Evolutionary conservation across 1,139 yeast genomes (phyloP).

Genomic region (Yamadazyma atmosphaerica): DNA sequence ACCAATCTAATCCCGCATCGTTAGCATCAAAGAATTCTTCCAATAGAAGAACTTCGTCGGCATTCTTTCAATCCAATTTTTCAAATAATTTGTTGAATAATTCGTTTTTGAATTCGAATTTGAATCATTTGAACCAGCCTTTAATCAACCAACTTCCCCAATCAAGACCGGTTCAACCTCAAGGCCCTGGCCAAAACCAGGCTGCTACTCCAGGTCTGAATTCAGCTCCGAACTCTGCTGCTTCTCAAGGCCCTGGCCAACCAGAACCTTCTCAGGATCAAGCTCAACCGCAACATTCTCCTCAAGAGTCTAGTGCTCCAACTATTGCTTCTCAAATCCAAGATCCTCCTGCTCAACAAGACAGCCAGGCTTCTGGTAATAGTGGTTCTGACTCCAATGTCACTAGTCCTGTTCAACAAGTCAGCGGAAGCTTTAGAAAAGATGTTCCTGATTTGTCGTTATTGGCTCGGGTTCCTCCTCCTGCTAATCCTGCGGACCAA

Average conservation of each 20-base stretch:
- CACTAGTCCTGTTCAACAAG: slow-evolving; percentile 18
- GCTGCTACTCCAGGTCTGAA: too few relatives aligned
- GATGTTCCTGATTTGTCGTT: slow-evolving; percentile 71
- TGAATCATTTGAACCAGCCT: slow-evolving; percentile 10
- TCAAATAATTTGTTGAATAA: slow-evolving; percentile 13
- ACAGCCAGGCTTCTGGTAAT: slow-evolving; percentile 7
- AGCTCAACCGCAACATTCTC: slow-evolving; percentile 10
- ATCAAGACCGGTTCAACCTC: slow-evolving; percentile 2
- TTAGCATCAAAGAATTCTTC: slow-evolving; percentile 15
- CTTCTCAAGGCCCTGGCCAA: not conserved
- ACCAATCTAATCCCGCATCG: slow-evolving; percentile 18
- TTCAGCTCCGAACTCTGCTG: too few relatives aligned
- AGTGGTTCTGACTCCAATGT: slow-evolving; percentile 7
- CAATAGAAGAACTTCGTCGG: slow-evolving; percentile 32
- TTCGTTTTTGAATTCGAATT: slow-evolving; percentile 9
- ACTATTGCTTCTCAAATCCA: slow-evolving; percentile 7
- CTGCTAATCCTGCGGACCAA: slow-evolving; percentile 98
- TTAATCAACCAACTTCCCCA: slow-evolving; percentile 10
- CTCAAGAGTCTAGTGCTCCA: slow-evolving; percentile 3
- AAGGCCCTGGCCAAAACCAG: slow-evolving; percentile 11
- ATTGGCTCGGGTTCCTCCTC: slow-evolving; percentile 84
- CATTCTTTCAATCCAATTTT: slow-evolving; percentile 28
- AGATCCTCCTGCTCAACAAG: slow-evolving; percentile 6
- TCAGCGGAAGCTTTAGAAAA: slow-evolving; percentile 20
- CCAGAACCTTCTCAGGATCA: slow-evolving; percentile 6